Conservation (phyloP, 1,284 basidiomycete genomes). For the Garcileccinum viscosum region DNA sequence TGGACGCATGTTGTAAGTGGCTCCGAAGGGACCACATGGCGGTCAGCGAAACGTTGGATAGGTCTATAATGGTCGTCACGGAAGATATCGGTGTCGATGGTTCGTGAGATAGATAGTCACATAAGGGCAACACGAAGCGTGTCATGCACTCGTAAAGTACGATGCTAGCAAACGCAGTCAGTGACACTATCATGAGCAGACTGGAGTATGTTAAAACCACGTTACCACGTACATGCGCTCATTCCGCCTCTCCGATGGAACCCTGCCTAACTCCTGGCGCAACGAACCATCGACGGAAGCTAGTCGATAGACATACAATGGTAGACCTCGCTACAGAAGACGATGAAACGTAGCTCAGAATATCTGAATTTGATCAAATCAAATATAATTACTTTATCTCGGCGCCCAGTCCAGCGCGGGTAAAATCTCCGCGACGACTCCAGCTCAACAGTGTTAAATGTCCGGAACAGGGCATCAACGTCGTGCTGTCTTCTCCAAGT, state of each 20-base stretch:
- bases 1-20: constrained; percentile 77
- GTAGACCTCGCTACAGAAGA: constrained; percentile 61
- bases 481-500: constrained; percentile 68
- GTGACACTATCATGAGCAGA: not conserved
- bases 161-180: constrained; percentile 41
- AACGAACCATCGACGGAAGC: constrained; percentile 57
- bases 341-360: not conserved
- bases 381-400: constrained; percentile 63
- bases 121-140: constrained; percentile 68
- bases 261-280: constrained; percentile 64
- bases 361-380: not conserved
- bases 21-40: constrained; percentile 71
- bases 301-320: constrained; percentile 75
- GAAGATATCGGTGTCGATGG: constrained; percentile 64
- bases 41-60: constrained; percentile 62
- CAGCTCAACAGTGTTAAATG: constrained; percentile 65
- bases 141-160: constrained; percentile 71
- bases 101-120: constrained; percentile 65
- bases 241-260: constrained; percentile 60
- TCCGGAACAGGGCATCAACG: constrained; percentile 66
- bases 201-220: not conserved
- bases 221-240: constrained; percentile 76
- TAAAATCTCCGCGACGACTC: constrained; percentile 68
- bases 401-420: constrained; percentile 78
- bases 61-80: constrained; percentile 77